phyloP scores from a whole-genome alignment of 805 yeast genomes.

The Candida taoyuanica region DNA sequence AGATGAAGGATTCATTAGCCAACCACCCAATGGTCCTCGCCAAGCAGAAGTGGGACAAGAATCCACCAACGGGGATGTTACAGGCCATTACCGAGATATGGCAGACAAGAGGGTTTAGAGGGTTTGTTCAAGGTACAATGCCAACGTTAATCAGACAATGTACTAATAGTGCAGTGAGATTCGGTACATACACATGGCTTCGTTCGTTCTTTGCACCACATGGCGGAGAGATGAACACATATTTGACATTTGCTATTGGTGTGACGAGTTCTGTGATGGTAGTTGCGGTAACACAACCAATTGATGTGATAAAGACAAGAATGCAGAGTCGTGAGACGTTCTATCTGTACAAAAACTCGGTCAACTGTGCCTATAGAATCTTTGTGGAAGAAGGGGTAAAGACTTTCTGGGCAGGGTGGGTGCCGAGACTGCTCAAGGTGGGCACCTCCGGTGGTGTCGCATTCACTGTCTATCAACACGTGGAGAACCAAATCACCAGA shows the following conservation, averaged over 20 bases:
- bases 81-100: constrained; percentile 64
- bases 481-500: constrained; percentile 42
- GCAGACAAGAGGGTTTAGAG: constrained; percentile 63
- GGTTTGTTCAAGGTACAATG: constrained; percentile 76
- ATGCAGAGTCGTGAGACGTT: constrained; percentile 76
- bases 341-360: constrained; percentile 52
- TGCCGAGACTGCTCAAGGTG: constrained; percentile 67
- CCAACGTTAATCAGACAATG: constrained; percentile 83
- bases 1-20: constrained; percentile 15
- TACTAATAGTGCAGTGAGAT: constrained; percentile 74
- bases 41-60: constrained; percentile 36
- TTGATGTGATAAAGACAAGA: constrained; percentile 82
- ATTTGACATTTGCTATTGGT: constrained; percentile 41
- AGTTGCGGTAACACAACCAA: constrained; percentile 77
- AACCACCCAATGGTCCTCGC: constrained; percentile 30
- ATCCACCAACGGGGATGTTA: constrained; percentile 50
- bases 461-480: constrained; percentile 55
- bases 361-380: constrained; percentile 48
- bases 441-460: constrained; percentile 69
- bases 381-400: constrained; percentile 42
- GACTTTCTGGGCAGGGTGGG: constrained; percentile 55
- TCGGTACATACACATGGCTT: constrained; percentile 74
- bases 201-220: constrained; percentile 66
- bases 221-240: constrained; percentile 32
- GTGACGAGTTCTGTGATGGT: constrained; percentile 67